Evolutionary conservation across 2,329 filamentous ascomycete genomes (phyloP).

Genomic region (Parascedosporium putredinis): DNA sequence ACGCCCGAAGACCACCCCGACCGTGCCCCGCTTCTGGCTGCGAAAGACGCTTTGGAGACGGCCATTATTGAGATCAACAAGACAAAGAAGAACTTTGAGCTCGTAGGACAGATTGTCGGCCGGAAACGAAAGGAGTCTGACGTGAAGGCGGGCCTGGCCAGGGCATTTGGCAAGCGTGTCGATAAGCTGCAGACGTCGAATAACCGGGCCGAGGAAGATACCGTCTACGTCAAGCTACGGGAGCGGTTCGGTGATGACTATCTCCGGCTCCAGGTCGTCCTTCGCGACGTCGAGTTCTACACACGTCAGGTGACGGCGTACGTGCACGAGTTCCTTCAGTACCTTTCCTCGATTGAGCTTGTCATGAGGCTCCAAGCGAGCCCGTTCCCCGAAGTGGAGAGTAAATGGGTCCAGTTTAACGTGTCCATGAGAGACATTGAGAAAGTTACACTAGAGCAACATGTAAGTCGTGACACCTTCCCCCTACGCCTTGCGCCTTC

Average conservation of each 20-base stretch:
- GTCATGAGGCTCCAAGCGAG: constrained; percentile 65
- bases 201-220: constrained; percentile 60
- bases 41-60: constrained; percentile 44
- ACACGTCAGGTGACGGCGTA: constrained; percentile 71
- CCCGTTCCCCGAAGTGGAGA: constrained; percentile 74
- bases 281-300: constrained; percentile 90
- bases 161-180: constrained; percentile 80
- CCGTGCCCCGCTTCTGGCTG: constrained; percentile 47
- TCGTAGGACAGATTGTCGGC: constrained; percentile 80
- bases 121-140: constrained; percentile 84
- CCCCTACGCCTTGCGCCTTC: neutral
- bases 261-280: constrained; percentile 81
- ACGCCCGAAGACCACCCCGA: constrained; percentile 82
- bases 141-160: constrained; percentile 71
- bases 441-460: constrained; percentile 71
- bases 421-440: constrained; percentile 79
- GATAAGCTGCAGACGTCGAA: constrained; percentile 63
- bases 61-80: constrained; percentile 86
- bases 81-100: constrained; percentile 86
- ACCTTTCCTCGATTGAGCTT: constrained; percentile 71
- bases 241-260: constrained; percentile 89
- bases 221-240: constrained; percentile 67
- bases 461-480: constrained; percentile 44
- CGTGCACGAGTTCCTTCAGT: constrained; percentile 70
- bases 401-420: constrained; percentile 89